Percentiles rank a stretch among this genome's conserved stretches.
Evolutionary conservation across 495 filamentous ascomycete species (phyloP).

Genomic region (Saxophila tyrrhenica): DNA sequence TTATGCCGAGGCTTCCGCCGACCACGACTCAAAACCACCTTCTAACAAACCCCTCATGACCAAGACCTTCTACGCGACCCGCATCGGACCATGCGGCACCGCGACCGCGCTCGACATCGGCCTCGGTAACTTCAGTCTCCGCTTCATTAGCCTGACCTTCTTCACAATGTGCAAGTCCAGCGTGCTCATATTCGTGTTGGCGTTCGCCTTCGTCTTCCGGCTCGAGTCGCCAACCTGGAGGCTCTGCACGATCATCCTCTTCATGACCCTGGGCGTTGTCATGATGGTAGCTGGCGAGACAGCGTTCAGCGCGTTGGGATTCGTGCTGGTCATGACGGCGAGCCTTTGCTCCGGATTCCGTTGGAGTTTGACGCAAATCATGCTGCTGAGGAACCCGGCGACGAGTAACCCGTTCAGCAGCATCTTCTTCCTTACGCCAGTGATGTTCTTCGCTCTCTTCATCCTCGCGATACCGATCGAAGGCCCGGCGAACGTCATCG

Average conservation of each 20-base stretch:
- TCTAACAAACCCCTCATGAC: conserved; percentile 62
- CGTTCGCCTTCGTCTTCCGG: conserved; percentile 92
- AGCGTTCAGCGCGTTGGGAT: conserved; percentile 80
- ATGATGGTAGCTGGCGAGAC: conserved; percentile 99
- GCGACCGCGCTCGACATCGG: conserved; percentile 96
- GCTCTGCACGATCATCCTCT: conserved; percentile 73
- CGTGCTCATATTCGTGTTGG: conserved; percentile 81
- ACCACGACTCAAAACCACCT: neutral
- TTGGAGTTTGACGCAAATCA: conserved; percentile 93
- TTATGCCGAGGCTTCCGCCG: conserved; percentile 3
- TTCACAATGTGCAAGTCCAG: conserved; percentile 99
- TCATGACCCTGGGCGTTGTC: conserved; percentile 89
- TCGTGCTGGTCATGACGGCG: conserved; percentile 81
- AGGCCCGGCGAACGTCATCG: conserved; percentile 53
- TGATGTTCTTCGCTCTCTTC: conserved; percentile 85
- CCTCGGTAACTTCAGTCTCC: conserved; percentile 86
- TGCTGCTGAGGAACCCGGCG: conserved; percentile 85
- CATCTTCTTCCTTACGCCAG: conserved; percentile 89
- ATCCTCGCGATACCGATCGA: conserved; percentile 78
- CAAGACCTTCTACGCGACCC: conserved; percentile 78
- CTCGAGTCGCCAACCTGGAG: conserved; percentile 79
- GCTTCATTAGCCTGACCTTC: conserved; percentile 93
- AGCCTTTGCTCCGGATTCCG: conserved; percentile 95
- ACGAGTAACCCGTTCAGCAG: conserved; percentile 94
- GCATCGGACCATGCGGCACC: conserved; percentile 84